Conservation (phyloP, 2,329 filamentous ascomycete species). For the Nigrospora oryzae region DNA sequence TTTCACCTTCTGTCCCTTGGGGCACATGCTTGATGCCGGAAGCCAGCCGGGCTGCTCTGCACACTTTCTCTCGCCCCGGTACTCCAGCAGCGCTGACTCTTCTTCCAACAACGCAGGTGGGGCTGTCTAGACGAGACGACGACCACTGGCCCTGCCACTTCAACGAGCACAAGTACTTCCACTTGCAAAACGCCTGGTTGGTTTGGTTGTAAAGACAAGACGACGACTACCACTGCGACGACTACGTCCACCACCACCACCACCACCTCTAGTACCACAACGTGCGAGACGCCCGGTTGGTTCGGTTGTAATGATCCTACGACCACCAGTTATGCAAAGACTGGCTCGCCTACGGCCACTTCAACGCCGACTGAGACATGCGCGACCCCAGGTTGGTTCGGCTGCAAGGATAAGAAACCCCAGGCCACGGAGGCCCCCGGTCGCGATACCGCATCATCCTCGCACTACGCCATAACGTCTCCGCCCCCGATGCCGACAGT, state of each 20-base stretch:
- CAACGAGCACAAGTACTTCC: slow-evolving; percentile 24
- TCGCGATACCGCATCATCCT: background rate
- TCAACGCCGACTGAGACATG: slow-evolving; percentile 15
- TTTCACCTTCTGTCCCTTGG: too few species aligned
- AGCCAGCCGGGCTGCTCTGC: too few species aligned
- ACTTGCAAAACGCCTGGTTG: slow-evolving; percentile 16
- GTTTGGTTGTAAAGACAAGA: slow-evolving; percentile 9
- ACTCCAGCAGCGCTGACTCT: background rate
- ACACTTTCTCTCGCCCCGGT: too few species aligned
- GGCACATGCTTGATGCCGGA: too few species aligned
- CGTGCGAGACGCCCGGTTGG: slow-evolving; percentile 15
- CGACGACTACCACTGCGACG: too few species aligned
- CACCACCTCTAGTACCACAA: slow-evolving; percentile 15
- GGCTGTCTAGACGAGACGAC: slow-evolving; percentile 50
- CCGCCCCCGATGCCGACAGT: slow-evolving; percentile 5
- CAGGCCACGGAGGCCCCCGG: background rate
- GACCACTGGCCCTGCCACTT: slow-evolving; percentile 13
- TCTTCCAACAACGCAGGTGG: slow-evolving; percentile 29
- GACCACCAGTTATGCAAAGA: too few species aligned
- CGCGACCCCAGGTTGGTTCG: slow-evolving; percentile 15
- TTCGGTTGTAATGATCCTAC: slow-evolving; percentile 8
- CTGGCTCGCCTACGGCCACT: slow-evolving; percentile 5
- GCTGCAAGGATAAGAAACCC: slow-evolving; percentile 6
- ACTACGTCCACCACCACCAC: slow-evolving; percentile 5
- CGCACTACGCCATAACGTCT: slow-evolving; percentile 5